Evolutionary conservation across 208 protist species (phyloP).

Genomic region (Crithidia brevicula): DNA sequence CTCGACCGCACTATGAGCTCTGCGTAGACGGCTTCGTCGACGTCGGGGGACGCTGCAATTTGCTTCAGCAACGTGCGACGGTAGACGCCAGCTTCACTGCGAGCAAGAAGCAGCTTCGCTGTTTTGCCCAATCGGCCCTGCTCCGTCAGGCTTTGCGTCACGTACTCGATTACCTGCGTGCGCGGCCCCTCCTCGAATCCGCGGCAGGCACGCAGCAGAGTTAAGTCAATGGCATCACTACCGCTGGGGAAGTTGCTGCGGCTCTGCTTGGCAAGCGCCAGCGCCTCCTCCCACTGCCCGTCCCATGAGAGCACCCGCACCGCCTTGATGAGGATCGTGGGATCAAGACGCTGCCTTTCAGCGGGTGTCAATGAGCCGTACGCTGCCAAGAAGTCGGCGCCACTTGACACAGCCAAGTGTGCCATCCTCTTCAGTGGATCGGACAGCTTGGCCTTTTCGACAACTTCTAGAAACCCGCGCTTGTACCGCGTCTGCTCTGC

Average conservation of each 20-base stretch:
- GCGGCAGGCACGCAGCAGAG: constrained; percentile 37
- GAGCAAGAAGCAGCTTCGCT: constrained; percentile 61
- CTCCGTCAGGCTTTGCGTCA: constrained; percentile 49
- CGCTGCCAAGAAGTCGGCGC: constrained; percentile 30
- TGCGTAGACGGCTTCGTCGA: constrained; percentile 77
- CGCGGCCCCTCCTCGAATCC: constrained; percentile 40
- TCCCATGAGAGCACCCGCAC: constrained; percentile 28
- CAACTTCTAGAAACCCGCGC: constrained; percentile 19
- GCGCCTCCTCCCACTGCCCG: constrained; percentile 69
- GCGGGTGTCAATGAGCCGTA: constrained; percentile 31
- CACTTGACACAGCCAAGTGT: constrained; percentile 29
- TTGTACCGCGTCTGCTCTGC: constrained; percentile 18
- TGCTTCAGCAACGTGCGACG: constrained; percentile 61
- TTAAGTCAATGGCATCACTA: constrained; percentile 48
- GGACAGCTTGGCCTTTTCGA: constrained; percentile 33
- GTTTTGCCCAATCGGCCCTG: constrained; percentile 40
- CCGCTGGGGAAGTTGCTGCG: constrained; percentile 45
- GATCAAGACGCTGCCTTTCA: constrained; percentile 31
- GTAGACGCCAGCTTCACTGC: constrained; percentile 43
- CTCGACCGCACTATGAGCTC: constrained; percentile 66
- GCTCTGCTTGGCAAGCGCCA: constrained; percentile 54
- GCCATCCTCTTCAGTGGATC: constrained; percentile 29
- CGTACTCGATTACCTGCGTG: constrained; percentile 42
- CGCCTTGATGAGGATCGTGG: constrained; percentile 35
- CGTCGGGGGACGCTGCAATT: constrained; percentile 58